Conservation (phyloP, 345 rosid genomes). For the Populus davidiana region DNA sequence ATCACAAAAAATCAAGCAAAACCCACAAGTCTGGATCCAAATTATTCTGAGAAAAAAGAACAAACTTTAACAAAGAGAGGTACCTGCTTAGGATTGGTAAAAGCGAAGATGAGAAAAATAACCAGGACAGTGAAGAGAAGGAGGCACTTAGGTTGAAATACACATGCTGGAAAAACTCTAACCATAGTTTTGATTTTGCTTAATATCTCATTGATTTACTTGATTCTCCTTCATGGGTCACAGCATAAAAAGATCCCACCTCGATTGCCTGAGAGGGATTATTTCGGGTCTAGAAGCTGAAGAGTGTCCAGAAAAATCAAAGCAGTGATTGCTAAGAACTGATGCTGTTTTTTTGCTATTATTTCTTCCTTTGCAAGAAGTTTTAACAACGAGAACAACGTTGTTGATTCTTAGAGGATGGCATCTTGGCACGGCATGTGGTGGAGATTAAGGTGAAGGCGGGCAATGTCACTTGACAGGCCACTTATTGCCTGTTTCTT, state of each 20-base stretch:
- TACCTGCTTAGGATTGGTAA: slow-evolving; percentile 46
- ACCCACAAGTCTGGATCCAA: slow-evolving; percentile 13
- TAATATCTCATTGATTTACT: background rate
- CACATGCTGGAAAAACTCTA: slow-evolving; percentile 55
- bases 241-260: background rate
- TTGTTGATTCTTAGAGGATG: background rate
- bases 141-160: slow-evolving; percentile 58
- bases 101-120: slow-evolving; percentile 52
- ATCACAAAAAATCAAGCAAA: slow-evolving; percentile 4
- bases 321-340: background rate
- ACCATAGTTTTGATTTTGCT: slow-evolving; percentile 36
- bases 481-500: background rate
- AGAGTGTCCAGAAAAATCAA: background rate
- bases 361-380: background rate
- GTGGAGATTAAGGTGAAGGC: background rate
- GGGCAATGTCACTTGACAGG: background rate
- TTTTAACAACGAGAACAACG: background rate
- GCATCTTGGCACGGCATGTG: background rate
- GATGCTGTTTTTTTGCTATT: background rate
- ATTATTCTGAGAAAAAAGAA: background rate
- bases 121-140: slow-evolving; percentile 44
- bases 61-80: background rate
- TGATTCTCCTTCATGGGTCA: background rate
- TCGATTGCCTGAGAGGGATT: background rate
- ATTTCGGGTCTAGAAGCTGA: background rate